These are phyloP conservation scores for Leccinum uliginosum DNA, from an alignment of 768 basidiomycete genomes.

Conservation along the genomic window DNA sequence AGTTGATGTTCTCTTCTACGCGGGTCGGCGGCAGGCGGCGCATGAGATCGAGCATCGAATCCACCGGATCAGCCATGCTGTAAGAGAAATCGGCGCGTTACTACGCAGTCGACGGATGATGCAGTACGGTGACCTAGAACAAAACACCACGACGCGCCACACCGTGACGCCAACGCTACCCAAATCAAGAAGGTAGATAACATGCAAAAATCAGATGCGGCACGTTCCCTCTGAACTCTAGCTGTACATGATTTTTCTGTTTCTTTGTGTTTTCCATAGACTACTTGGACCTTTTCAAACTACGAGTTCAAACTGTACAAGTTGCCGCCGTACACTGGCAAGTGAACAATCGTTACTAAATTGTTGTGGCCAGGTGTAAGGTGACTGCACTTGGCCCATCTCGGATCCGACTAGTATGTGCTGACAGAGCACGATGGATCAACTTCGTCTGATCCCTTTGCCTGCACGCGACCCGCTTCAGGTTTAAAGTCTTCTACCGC, in stretches of 20 bases:
- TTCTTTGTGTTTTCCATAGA: too few species aligned
- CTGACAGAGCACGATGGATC: not conserved
- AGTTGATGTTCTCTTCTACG: constrained; percentile 85
- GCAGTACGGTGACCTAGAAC: not conserved
- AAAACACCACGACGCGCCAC: not conserved
- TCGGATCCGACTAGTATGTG: not conserved
- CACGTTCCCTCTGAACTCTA: too few species aligned
- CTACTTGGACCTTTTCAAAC: not conserved
- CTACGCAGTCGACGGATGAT: not conserved
- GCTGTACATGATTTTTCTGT: too few species aligned
- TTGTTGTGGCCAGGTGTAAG: not conserved
- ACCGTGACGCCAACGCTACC: not conserved
- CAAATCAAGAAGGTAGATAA: not conserved
- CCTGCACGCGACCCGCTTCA: constrained; percentile 31
- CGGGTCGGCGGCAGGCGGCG: constrained; percentile 90
- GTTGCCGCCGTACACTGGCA: not conserved
- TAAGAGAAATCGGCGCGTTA: not conserved
- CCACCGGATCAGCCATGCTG: constrained; percentile 71
- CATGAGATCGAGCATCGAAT: constrained; percentile 94
- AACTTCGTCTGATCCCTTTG: constrained; percentile 10
- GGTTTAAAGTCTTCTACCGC: constrained; percentile 31
- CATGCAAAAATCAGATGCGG: too few species aligned
- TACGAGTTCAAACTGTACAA: not conserved
- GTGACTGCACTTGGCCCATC: not conserved
- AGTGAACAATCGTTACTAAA: not conserved